Percentiles rank a stretch among this genome's conserved stretches.
Conservation (phyloP, 257 asterid species). For the Solanum chaucha region DNA sequence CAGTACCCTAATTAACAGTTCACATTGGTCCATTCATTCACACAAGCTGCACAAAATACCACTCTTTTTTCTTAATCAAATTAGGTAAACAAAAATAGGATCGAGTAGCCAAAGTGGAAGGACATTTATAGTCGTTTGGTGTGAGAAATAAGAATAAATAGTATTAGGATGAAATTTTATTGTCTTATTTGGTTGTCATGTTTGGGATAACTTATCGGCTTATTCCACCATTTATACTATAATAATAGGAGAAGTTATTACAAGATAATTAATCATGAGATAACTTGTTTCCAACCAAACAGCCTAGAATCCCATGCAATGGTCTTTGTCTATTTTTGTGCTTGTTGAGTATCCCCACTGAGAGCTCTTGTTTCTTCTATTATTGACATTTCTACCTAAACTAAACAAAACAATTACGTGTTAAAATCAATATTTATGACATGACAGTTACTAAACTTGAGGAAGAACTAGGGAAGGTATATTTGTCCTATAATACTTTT, state of each 20-base stretch:
- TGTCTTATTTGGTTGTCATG: no score
- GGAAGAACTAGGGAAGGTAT: background rate
- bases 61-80: background rate
- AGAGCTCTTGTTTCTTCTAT: background rate
- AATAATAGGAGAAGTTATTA: no score
- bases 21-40: background rate
- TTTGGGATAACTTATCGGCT: no score
- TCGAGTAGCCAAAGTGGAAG: background rate
- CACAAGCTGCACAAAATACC: background rate
- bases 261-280: background rate
- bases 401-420: background rate
- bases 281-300: background rate
- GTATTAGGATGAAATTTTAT: rapidly evolving
- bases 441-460: background rate
- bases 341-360: background rate
- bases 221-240: background rate
- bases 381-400: background rate
- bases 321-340: background rate
- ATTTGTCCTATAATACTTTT: background rate
- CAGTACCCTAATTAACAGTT: background rate
- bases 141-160: background rate
- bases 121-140: background rate
- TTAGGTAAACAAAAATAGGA: background rate
- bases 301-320: background rate
- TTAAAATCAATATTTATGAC: background rate